These are phyloP conservation scores for Annulohypoxylon maeteangense DNA, from an alignment of 495 filamentous ascomycete genomes.

Conservation along the genomic window DNA sequence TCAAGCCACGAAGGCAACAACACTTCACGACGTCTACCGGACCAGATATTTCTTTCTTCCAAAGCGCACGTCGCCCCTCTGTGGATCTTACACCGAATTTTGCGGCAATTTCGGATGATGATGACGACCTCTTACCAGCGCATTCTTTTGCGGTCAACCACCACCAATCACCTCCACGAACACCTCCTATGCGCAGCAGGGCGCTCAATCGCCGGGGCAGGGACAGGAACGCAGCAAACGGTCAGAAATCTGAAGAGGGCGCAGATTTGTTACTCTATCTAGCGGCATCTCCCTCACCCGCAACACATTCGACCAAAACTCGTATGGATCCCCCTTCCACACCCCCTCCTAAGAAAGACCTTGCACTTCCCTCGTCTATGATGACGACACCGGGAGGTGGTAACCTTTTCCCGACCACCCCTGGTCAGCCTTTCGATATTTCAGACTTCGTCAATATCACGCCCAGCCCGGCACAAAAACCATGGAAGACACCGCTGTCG, in stretches of 20 bases:
- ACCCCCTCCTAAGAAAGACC: constrained; percentile 78
- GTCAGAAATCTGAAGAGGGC: constrained; percentile 72
- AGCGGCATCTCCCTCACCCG: constrained; percentile 90
- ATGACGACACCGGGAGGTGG: constrained; percentile 85
- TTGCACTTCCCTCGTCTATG: constrained; percentile 83
- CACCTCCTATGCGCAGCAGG: constrained; percentile 75
- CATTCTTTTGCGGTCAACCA: constrained; percentile 71
- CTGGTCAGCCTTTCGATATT: constrained; percentile 84
- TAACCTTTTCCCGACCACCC: constrained; percentile 69
- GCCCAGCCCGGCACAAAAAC: constrained; percentile 89
- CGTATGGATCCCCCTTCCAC: constrained; percentile 82
- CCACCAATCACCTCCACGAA: constrained; percentile 79
- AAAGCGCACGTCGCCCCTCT: constrained; percentile 65
- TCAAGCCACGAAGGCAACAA: constrained; percentile 70
- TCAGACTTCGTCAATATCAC: constrained; percentile 97
- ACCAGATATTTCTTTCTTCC: constrained; percentile 77
- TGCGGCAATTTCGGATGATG: constrained; percentile 75
- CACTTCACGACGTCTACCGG: constrained; percentile 70
- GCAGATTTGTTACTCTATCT: constrained; percentile 92
- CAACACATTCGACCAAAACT: constrained; percentile 55
- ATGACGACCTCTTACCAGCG: constrained; percentile 79
- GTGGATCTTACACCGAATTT: constrained; percentile 74
- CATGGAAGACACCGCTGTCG: constrained; percentile 75
- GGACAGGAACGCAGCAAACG: constrained; percentile 47
- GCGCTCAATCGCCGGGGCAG: constrained; percentile 53